Conservation (phyloP, 306 rosid species). For the Albizia julibrissin region DNA sequence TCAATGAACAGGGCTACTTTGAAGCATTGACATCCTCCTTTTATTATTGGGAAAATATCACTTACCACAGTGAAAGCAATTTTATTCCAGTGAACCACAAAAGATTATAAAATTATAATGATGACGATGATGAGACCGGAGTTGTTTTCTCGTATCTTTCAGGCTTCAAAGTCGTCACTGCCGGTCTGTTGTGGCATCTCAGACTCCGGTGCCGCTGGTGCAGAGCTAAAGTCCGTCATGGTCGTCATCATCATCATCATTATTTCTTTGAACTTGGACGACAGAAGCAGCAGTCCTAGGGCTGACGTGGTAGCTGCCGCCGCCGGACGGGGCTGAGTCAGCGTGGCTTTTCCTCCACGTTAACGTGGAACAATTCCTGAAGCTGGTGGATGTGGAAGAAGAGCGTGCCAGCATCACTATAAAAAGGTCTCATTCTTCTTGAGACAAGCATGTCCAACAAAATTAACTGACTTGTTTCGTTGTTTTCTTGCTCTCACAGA, state of each 20-base stretch:
- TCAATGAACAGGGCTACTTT: no score
- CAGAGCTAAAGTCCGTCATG: no score
- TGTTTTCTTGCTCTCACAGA: neutral
- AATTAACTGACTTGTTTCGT: neutral
- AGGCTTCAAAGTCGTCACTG: neutral
- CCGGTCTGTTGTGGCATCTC: no score
- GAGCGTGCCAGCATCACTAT: neutral
- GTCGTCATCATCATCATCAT: no score
- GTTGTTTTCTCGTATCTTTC: no score
- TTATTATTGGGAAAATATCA: no score
- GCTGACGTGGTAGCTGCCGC: constrained; percentile 54
- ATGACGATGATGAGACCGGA: no score
- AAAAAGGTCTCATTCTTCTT: neutral
- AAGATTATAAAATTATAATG: no score
- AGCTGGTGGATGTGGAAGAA: constrained; percentile 23
- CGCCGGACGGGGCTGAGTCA: constrained; percentile 21
- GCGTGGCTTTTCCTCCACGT: constrained; percentile 4
- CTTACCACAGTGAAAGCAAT: no score
- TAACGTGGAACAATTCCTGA: neutral
- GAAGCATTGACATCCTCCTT: no score
- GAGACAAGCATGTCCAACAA: neutral
- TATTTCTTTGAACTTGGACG: constrained; percentile 71
- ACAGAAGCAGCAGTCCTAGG: constrained; percentile 61
- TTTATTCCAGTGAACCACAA: no score
- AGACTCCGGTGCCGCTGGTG: no score